Base-by-base conservation (phyloP, 495 filamentous ascomycete species). In the Annulohypoxylon moriforme region DNA sequence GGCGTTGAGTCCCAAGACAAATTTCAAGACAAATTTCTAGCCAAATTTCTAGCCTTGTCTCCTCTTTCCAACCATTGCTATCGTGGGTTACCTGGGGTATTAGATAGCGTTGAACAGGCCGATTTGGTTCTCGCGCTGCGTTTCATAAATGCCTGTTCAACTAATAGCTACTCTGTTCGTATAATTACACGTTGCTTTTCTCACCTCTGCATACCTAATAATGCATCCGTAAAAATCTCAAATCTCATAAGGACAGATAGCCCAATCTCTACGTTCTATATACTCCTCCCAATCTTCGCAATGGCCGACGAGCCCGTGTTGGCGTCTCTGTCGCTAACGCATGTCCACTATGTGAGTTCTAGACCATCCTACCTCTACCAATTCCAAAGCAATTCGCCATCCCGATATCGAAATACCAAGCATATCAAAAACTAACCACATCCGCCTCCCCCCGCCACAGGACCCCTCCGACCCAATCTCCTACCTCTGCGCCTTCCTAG, bases 281-380 rank as follows among this genome's bases (percentile, higher is more conserved):
- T 46, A 5, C n/a, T 31, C 57, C 13, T 49, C 34, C 14, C 11
- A 40, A 10, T 36, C 4, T 40, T 29, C 46, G 61, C 40, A 61
- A 91, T 92, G 89, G 72, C 80, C 46, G 86, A 86, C 53, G 87
- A 93, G 69, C 82, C 79, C 5, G 77, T 87, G 24, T 89, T 98
- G 25, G 93, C 95, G 29, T 98, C 96, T 16, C 86, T 97, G 56
- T 97, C 93, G 59, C 83, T 98, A 55, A 98, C 96, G 11, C 95
- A 98, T 80, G 94, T 99, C 63, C 93, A 96, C 84, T 99, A 99
- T 84, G 94, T 97, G 81, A 62, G 71, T 33, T 33, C 13, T 16
- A 25, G 18, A 36, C 16, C 16, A 36, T 25, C 40, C 2, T 38
- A 33, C 10, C 6, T 34, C 46, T 11, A 9, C 29, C 18, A 40